phyloP scores from a whole-genome alignment of 306 rosid genomes.

The Casuarina cunninghamiana region DNA sequence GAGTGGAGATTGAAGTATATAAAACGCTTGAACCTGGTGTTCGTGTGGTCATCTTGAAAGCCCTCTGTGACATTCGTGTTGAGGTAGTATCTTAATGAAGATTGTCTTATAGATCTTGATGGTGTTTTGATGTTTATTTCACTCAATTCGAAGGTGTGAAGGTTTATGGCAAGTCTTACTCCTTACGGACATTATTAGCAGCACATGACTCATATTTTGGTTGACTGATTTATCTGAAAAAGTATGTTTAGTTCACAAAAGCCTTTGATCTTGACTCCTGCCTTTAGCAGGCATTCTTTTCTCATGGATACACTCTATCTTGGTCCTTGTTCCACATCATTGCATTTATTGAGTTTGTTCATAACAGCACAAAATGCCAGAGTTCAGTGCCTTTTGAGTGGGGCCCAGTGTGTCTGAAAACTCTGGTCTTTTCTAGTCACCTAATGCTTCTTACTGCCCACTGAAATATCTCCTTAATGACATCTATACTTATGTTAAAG shows the following conservation, averaged over 20 bases:
- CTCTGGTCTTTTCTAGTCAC: neutral
- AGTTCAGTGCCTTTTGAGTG: neutral
- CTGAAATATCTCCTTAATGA: neutral
- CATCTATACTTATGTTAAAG: neutral
- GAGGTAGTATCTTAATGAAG: conserved; percentile 62
- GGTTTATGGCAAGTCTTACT: conserved; percentile 6
- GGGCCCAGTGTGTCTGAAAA: neutral
- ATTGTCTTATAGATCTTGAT: conserved; percentile 19
- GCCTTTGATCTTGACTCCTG: neutral
- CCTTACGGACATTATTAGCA: conserved; percentile 7
- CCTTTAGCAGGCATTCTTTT: neutral
- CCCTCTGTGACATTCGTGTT: conserved; percentile 98
- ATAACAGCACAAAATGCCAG: conserved; percentile 2
- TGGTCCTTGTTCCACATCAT: neutral
- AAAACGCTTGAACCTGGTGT: conserved; percentile 87
- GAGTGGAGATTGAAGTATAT: conserved; percentile 83
- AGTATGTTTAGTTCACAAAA: neutral
- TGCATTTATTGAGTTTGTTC: neutral
- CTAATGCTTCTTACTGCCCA: neutral
- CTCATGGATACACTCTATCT: neutral
- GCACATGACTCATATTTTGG: neutral
- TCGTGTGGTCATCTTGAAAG: conserved; percentile 92
- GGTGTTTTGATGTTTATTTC: conserved; percentile 18
- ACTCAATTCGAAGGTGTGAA: conserved; percentile 5
- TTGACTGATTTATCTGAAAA: neutral